A percentile compares a stretch with the other conserved stretches of the same genome.
These are phyloP conservation scores for Eucalyptus camaldulensis DNA, from an alignment of 345 rosid species.

Conservation along the genomic window DNA sequence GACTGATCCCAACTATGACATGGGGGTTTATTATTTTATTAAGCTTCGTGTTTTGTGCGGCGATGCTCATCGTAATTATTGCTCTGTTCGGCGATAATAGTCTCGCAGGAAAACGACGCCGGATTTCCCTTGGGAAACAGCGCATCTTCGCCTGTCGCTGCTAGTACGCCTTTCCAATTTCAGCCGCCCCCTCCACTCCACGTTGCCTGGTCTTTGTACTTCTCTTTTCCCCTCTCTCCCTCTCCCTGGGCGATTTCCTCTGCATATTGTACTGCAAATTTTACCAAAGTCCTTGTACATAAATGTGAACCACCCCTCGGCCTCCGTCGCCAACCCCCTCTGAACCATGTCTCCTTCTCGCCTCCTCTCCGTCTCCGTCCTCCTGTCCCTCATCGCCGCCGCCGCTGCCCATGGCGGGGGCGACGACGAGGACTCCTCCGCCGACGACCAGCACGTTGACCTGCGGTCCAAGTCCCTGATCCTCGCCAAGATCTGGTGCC, in stretches of 20 bases:
- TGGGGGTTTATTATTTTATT: background rate
- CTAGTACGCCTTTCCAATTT: background rate
- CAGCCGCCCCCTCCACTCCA: background rate
- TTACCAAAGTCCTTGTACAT: too few species aligned
- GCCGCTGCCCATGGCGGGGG: slow-evolving; percentile 37
- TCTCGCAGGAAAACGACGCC: background rate
- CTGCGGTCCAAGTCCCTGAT: slow-evolving; percentile 45
- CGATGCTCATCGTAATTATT: background rate
- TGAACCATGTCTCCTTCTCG: slow-evolving; percentile 26
- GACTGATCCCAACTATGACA: background rate
- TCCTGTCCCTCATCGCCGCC: slow-evolving; percentile 24
- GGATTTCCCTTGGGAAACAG: background rate
- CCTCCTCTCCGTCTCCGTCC: slow-evolving; percentile 27
- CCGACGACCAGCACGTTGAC: background rate
- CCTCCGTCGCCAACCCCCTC: background rate
- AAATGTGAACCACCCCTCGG: background rate
- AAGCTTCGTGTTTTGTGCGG: background rate
- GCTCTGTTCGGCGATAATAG: background rate
- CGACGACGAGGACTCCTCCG: background rate
- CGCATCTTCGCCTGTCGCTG: background rate
- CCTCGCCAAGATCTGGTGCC: slow-evolving; percentile 49
- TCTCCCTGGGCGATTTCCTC: background rate
- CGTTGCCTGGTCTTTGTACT: background rate
- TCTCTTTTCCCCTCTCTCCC: background rate
- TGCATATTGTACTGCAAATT: background rate